Base-by-base conservation (phyloP, 2,329 filamentous ascomycete species). In the Neurospora crassa region DNA sequence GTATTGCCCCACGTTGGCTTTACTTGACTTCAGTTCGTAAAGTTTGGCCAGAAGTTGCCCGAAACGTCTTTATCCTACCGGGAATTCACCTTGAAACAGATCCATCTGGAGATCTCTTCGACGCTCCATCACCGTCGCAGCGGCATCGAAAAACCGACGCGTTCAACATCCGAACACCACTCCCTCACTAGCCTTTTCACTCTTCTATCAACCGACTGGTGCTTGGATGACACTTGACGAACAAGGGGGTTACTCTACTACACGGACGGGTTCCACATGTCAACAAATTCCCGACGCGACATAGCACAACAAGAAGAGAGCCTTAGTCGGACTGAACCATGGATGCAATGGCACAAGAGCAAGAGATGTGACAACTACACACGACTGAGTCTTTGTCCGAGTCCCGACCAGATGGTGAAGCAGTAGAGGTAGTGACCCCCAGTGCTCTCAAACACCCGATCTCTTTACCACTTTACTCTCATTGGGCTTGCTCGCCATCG, bases 1-100 rank as follows among this genome's bases (percentile, higher is more conserved):
- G 0, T 2, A 8, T 29, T 12, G 3, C 0, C 20, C 5, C n/a
- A n/a, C n/a, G n/a, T 53, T 1, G 6, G 34, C 34, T 37, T 8
- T 8, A 37, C 2, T 37, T 37, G 34, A 37, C 34, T 37, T 37
- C 34, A 37, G 5, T 37, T 37, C 5, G 34, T 7, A 37, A 37
- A 6, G 6, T 8, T 7, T 37, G 7, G 7, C 34, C 6, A 8
- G 6, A 1, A 8, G 34, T 37, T 37, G 4, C 4, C 34, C 34
- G 34, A 37, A 8, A 6, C 7, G n/a, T 20, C n/a, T 20, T 12
- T 0, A 18, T 1, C 14, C 14, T 34, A 37, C 34, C 34, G 34
- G 1, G 1, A 34, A 8, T 18, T 63, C 14, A 3, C 53, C 53
- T 63, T 10, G 7, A 12, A 34, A 63, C 7, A 18, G 53, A 6